These are phyloP conservation scores for Linanthus parryae DNA, from an alignment of 148 eudicot genomes.

Conservation along the genomic window DNA sequence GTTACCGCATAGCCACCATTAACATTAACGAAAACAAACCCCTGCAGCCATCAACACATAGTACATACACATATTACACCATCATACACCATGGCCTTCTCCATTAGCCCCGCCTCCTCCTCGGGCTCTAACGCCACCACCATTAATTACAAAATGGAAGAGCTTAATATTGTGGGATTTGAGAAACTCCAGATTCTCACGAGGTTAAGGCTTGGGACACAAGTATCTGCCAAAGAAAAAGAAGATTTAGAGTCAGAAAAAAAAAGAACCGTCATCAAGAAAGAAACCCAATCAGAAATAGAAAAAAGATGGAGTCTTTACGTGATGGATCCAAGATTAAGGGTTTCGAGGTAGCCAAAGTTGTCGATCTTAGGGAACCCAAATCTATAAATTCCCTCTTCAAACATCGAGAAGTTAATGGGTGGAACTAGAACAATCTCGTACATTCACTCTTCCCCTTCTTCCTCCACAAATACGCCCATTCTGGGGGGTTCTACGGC, in stretches of 20 bases:
- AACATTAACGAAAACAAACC: too few species aligned
- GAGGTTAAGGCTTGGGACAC: conserved; percentile 74
- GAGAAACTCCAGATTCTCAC: conserved; percentile 53
- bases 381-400: conserved; percentile 68
- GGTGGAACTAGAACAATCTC: conserved; percentile 42
- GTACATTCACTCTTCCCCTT: conserved; percentile 10
- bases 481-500: too few species aligned
- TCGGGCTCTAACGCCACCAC: too few species aligned
- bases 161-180: conserved; percentile 42
- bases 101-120: too few species aligned
- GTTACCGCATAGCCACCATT: too few species aligned
- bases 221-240: conserved; percentile 36
- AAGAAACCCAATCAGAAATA: not conserved
- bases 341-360: conserved; percentile 50
- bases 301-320: conserved; percentile 9
- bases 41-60: too few species aligned
- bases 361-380: conserved; percentile 60
- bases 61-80: too few species aligned
- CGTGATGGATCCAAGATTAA: conserved; percentile 68
- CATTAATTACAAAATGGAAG: conserved; percentile 81
- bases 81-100: too few species aligned
- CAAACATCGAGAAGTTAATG: conserved; percentile 62
- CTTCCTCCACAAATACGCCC: conserved; percentile 19
- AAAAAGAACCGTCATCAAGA: not conserved
- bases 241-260: not conserved